A percentile compares a stretch with the other conserved stretches of the same genome.
phyloP scores from a whole-genome alignment of 768 basidiomycete genomes.

The Amanita phalloides region DNA sequence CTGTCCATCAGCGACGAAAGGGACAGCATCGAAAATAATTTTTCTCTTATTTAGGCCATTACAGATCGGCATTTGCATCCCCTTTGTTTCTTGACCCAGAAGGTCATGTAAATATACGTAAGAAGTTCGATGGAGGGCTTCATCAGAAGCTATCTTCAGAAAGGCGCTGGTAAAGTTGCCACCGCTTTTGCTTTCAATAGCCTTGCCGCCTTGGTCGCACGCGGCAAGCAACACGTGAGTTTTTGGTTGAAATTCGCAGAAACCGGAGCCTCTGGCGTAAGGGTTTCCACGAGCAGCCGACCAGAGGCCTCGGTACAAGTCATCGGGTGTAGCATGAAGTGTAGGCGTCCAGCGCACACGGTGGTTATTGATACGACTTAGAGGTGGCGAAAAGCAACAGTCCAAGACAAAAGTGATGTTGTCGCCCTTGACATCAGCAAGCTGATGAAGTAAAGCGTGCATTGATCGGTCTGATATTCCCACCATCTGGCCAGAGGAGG shows the following conservation, averaged over 20 bases:
- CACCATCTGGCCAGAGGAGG: constrained; percentile 33
- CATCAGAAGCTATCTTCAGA: constrained; percentile 30
- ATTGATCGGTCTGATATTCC: constrained; percentile 65
- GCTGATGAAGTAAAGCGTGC: constrained; percentile 46
- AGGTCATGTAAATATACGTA: constrained; percentile 36
- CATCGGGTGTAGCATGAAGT: constrained; percentile 38
- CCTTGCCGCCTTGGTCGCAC: constrained; percentile 41
- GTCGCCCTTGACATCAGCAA: constrained; percentile 47
- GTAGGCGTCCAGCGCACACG: constrained; percentile 53
- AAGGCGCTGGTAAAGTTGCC: constrained; percentile 53
- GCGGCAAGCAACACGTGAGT: constrained; percentile 50
- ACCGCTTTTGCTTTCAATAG: constrained; percentile 51
- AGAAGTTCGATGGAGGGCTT: constrained; percentile 43
- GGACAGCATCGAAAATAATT: constrained; percentile 42
- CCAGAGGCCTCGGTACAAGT: constrained; percentile 50
- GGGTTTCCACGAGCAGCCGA: constrained; percentile 27
- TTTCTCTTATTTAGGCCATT: constrained; percentile 38
- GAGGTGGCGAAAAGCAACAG: constrained; percentile 44
- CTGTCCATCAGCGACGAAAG: constrained; percentile 39
- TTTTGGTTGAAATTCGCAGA: constrained; percentile 27
- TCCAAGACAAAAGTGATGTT: constrained; percentile 64
- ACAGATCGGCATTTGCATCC: constrained; percentile 38
- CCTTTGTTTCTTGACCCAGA: constrained; percentile 26
- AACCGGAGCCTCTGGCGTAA: constrained; percentile 27
- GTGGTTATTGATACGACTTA: constrained; percentile 29